Base-by-base conservation (phyloP, 257 asterid genomes). In the Penstemon newberryi region DNA sequence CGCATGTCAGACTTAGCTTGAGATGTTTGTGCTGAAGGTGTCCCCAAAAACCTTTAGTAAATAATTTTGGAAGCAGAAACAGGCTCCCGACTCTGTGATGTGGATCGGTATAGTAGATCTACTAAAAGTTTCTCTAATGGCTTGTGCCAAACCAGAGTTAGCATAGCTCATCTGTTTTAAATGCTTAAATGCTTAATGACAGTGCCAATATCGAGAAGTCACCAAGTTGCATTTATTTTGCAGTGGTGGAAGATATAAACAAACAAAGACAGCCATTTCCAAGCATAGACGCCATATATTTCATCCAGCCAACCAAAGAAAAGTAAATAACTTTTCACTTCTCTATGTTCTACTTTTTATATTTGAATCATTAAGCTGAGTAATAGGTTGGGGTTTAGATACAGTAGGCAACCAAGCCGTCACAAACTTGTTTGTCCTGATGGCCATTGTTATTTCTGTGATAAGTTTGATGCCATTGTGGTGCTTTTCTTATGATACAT, bases 181-280 rank as follows among this genome's bases (percentile, higher is more conserved):
- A 65, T 60, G 37, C 15, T 51, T 56, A 55, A 57, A 65, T 60
- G 37, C 15, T 63, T 42, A 36, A 36, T 12, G 25, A 58, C 60
- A 56, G 37, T 75, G 64, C 45, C 58, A 56, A 36, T 25, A 68
- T 61, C 66, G 67, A 67, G 71, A 72, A 78, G 76, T 79, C 55
- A 69, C 56, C 72, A 25, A 72, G 71, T 75, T 57, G 41, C 60
- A 65, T 72, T 73, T 76, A 57, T 63, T 73, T 69, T 83, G 85
- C 96, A 94, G 99, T 94, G 93, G 97, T 91, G 80, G 99, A 94
- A 82, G 99, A 94, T 81, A 91, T 94, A 83, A 87, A 91, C 81
- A 89, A 86, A 84, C 83, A 96, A 65, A 82, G 99, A 70, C 98
- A 91, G 71, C 98, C 99, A 41, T 81, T 94, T 62, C 98, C 98